phyloP scores from a whole-genome alignment of 2,329 filamentous ascomycete genomes.

The Aspergillus tanneri region DNA sequence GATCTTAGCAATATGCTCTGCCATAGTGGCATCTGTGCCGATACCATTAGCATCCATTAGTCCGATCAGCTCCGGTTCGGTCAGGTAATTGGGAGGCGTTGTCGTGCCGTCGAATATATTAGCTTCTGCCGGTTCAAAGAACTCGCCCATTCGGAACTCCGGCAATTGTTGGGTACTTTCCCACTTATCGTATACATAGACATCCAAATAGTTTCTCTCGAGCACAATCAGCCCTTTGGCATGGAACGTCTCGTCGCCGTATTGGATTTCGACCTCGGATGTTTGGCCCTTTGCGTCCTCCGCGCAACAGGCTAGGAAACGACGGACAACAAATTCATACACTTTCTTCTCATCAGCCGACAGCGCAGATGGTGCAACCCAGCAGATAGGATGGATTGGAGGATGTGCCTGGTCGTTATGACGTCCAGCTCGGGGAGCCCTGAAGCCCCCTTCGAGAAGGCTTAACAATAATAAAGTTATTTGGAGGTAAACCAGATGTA shows the following conservation, averaged over 20 bases:
- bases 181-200: conserved; percentile 97
- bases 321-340: conserved; percentile 88
- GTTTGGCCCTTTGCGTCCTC: conserved; percentile 86
- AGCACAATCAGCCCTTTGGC: conserved; percentile 81
- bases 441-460: conserved; percentile 73
- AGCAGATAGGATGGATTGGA: conserved; percentile 94
- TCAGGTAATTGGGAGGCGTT: conserved; percentile 77
- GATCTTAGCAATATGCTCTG: conserved; percentile 95
- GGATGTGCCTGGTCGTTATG: conserved; percentile 97
- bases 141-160: conserved; percentile 73
- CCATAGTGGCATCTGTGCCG: conserved; percentile 98
- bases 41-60: conserved; percentile 99
- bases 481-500: conserved; percentile 1
- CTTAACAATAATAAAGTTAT: too few species aligned
- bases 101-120: conserved; percentile 92
- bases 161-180: conserved; percentile 82
- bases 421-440: conserved; percentile 74
- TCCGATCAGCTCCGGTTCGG: conserved; percentile 90
- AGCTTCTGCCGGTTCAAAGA: conserved; percentile 83
- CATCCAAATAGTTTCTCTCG: conserved; percentile 88
- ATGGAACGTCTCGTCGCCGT: conserved; percentile 78
- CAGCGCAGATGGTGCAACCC: conserved; percentile 63
- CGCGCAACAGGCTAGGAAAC: conserved; percentile 93
- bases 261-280: conserved; percentile 80
- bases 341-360: conserved; percentile 69